A percentile compares a stretch with the other conserved stretches of the same genome.
phyloP scores from a whole-genome alignment of 805 yeast species.

The Candida parachauliodes region DNA sequence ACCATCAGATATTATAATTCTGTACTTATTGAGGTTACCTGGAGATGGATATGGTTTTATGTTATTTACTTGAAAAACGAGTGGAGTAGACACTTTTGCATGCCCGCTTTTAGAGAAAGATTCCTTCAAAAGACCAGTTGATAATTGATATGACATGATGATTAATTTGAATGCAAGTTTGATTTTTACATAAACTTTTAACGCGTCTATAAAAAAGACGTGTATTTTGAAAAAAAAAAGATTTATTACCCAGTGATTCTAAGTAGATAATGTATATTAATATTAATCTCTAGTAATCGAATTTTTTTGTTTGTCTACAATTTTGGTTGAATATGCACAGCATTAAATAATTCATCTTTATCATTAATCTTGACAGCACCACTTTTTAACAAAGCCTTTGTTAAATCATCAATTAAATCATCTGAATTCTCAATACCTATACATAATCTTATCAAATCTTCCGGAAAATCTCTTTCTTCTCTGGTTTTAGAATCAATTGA shows the following conservation, averaged over 20 bases:
- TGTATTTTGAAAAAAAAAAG: neutral
- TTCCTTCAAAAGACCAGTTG: conserved; percentile 23
- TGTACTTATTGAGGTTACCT: conserved; percentile 21
- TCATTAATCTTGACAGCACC: conserved; percentile 49
- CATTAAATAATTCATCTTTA: conserved; percentile 38
- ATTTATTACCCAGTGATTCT: too few species aligned
- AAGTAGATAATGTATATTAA: too few species aligned
- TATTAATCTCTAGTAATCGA: too few species aligned
- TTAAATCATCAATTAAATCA: conserved; percentile 80
- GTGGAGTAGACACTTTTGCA: conserved; percentile 18
- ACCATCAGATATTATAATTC: conserved; percentile 40
- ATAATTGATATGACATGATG: conserved; percentile 15
- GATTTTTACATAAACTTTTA: neutral
- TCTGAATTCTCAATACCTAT: conserved; percentile 84
- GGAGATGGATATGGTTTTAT: conserved; percentile 23
- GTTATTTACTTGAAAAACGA: conserved; percentile 32
- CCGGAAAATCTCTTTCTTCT: conserved; percentile 86
- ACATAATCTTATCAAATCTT: conserved; percentile 84
- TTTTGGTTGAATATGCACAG: conserved; percentile 30
- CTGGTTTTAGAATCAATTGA: conserved; percentile 86
- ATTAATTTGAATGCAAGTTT: neutral
- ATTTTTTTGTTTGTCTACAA: conserved; percentile 10
- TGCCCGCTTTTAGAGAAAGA: conserved; percentile 19
- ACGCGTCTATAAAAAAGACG: conserved; percentile 6
- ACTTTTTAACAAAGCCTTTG: conserved; percentile 62